A percentile compares a stretch with the other conserved stretches of the same genome.
These are phyloP conservation scores for Daldinia loculata DNA, from an alignment of 495 filamentous ascomycete genomes.

Conservation along the genomic window DNA sequence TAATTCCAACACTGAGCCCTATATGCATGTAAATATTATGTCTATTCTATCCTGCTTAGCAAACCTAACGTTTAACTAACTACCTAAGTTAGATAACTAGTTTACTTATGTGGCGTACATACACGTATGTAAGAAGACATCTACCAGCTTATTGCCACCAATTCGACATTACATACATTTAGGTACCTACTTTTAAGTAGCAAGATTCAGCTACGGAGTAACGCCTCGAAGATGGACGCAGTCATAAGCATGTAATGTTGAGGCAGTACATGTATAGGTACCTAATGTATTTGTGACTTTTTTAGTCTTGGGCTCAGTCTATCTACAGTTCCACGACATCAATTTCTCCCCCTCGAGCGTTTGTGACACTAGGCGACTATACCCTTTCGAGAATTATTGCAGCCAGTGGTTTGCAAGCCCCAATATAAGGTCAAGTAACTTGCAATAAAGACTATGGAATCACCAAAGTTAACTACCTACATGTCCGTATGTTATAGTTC, in stretches of 20 bases:
- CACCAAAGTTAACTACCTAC: no score
- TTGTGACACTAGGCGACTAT: slow-evolving; percentile 4
- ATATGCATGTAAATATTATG: neutral
- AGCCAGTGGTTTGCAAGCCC: no score
- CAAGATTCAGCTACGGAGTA: neutral
- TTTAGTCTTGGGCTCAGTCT: neutral
- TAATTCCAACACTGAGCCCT: neutral
- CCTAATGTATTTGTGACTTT: no score
- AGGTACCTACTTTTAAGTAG: neutral
- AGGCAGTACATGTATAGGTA: no score
- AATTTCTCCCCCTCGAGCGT: slow-evolving; percentile 27
- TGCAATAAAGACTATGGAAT: no score
- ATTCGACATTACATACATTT: neutral
- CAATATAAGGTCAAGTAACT: neutral
- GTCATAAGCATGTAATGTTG: no score
- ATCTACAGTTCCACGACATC: slow-evolving; percentile 21
- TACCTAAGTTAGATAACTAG: no score
- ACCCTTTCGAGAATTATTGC: no score
- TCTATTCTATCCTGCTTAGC: neutral
- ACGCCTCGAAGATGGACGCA: no score
- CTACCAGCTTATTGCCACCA: neutral
- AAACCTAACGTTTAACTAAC: neutral
- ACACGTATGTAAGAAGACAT: neutral
- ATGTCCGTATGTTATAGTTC: no score
- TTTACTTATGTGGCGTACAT: neutral